These are phyloP conservation scores for Yamadazyma membranifaciens DNA, from an alignment of 1,139 yeast genomes.

Conservation along the genomic window DNA sequence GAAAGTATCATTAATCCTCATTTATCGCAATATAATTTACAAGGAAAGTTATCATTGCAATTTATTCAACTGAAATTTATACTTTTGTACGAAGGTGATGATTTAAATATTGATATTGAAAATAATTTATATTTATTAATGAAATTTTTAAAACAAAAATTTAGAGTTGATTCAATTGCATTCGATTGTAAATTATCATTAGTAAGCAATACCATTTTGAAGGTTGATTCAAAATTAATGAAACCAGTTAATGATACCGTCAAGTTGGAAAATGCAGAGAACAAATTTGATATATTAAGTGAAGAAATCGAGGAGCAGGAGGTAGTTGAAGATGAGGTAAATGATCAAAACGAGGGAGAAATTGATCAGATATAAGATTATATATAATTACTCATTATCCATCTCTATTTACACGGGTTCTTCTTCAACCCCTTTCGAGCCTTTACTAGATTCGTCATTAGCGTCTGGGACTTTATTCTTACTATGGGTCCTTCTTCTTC, in stretches of 20 bases:
- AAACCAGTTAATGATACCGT: slow-evolving; percentile 4
- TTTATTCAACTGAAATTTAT: slow-evolving; percentile 1
- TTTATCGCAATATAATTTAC: slow-evolving; percentile 22
- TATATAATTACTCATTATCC: slow-evolving; percentile 8
- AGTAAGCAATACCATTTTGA: slow-evolving; percentile 37
- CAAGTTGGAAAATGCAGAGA: slow-evolving; percentile 11
- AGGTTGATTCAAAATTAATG: slow-evolving; percentile 21
- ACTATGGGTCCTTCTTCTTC: slow-evolving; percentile 16
- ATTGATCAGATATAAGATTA: slow-evolving; percentile 1
- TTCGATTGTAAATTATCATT: slow-evolving; percentile 48
- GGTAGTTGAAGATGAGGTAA: not conserved
- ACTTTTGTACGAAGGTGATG: slow-evolving; percentile 1
- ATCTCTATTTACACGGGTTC: not conserved
- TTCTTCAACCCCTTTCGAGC: not conserved
- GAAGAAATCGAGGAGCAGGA: slow-evolving; percentile 4
- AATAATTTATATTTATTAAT: slow-evolving; percentile 30
- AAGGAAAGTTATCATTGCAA: slow-evolving; percentile 1
- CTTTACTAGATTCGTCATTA: slow-evolving; percentile 6
- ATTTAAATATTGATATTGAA: slow-evolving; percentile 29
- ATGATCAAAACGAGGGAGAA: slow-evolving; percentile 1
- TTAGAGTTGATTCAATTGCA: slow-evolving; percentile 44
- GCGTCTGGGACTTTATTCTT: slow-evolving; percentile 8
- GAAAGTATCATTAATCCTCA: slow-evolving; percentile 16
- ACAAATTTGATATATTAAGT: slow-evolving; percentile 17
- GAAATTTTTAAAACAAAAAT: slow-evolving; percentile 27